A percentile compares a stretch with the other conserved stretches of the same genome.
These are phyloP conservation scores for Amaranthus palmeri DNA, from an alignment of 148 eudicot genomes.

Conservation along the genomic window DNA sequence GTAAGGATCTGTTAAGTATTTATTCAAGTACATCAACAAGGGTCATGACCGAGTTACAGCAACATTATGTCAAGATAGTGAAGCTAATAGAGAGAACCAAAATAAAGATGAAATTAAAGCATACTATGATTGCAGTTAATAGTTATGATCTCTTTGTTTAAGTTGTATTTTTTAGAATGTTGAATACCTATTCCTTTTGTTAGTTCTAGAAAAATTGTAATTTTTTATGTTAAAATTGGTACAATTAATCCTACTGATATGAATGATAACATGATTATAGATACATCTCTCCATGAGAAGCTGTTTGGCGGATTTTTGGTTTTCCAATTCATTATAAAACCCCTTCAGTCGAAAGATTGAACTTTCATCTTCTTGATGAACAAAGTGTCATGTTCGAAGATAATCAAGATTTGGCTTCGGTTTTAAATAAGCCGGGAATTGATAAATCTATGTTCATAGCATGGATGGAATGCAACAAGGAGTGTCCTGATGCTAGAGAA, in stretches of 20 bases:
- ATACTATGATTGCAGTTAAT: neutral
- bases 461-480: conserved; percentile 3
- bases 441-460: neutral
- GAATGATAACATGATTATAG: neutral
- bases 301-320: neutral
- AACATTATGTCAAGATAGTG: neutral
- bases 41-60: neutral
- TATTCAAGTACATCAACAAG: conserved; percentile 19
- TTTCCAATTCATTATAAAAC: neutral
- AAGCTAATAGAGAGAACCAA: neutral
- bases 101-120: neutral
- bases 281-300: neutral
- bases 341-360: neutral
- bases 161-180: too few relatives aligned
- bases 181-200: too few relatives aligned
- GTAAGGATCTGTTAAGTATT: neutral
- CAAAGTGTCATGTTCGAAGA: neutral
- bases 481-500: neutral
- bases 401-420: neutral
- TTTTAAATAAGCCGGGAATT: neutral
- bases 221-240: too few relatives aligned
- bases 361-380: neutral
- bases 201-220: too few relatives aligned
- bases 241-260: too few relatives aligned
- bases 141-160: neutral